Evolutionary conservation across 176 grass and related monocot species (phyloP), one percentile per base, ranked within the genome.

Genomic region (Oryza meyeriana): DNA sequence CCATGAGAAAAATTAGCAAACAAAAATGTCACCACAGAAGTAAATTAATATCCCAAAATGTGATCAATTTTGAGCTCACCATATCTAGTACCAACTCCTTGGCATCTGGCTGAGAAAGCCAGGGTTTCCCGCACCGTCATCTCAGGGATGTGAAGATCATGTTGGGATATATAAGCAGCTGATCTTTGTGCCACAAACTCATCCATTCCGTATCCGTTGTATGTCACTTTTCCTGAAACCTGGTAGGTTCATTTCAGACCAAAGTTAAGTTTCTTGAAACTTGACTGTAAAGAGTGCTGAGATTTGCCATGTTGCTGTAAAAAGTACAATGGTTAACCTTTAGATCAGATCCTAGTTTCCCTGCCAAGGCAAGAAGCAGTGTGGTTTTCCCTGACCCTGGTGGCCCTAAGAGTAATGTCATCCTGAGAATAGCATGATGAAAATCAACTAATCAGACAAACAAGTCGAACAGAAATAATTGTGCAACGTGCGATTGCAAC

Each of bases 41-140:
- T 29, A 79, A 74, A 61, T 28, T 34, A 69, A 74, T 52, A n/a
- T 67, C 0, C 18, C 18, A 13, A 20, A 66, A 50, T 18, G 13
- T 30, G 32, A 59, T 66, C 24, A 78, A 35, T 68, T 71, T 80
- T 66, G 14, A 81, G 39, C 67, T 77, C 72, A 91, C 92, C 92
- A 10, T 94, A 94, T 86, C 92, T 87, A 62, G 89, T 91, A 69
- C 92, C 92, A 35, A 94, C 92, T 78, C 89, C 89, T 57, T 94
- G 92, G 47, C 86, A 90, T 71, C 89, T 65, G 2, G 86, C 89
- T 33, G 92, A 94, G 86, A 94, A 91, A 44, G 92, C 89, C 9
- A 94, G 62, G 31, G 92, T 94, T 75, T 94, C 92, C 3, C 89
- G 82, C 14, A 94, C 92, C 4, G 92, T 94, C 92, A 94, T 91